These are phyloP conservation scores for Amanita polypyramis DNA, from an alignment of 768 basidiomycete species.

Conservation along the genomic window DNA sequence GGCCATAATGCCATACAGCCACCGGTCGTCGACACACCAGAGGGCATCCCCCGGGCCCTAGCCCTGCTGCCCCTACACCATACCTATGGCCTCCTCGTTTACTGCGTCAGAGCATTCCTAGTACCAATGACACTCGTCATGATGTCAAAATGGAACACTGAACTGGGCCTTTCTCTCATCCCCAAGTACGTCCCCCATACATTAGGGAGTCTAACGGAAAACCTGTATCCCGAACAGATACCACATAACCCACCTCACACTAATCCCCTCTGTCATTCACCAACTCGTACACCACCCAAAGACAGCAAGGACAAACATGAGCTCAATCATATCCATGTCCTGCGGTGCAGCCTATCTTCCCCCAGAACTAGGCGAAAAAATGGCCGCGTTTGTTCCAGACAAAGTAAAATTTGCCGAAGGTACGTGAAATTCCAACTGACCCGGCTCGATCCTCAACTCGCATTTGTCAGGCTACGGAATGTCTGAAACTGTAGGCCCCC, in stretches of 20 bases:
- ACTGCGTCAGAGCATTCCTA: constrained; percentile 38
- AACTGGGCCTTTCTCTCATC: neutral
- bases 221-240: constrained; percentile 29
- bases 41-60: constrained; percentile 36
- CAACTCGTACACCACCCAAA: constrained; percentile 52
- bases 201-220: neutral
- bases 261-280: constrained; percentile 57
- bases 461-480: constrained; percentile 50
- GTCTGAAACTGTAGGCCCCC: constrained; percentile 47
- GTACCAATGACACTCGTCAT: constrained; percentile 38
- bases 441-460: neutral
- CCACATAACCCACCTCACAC: constrained; percentile 33
- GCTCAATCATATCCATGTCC: constrained; percentile 30
- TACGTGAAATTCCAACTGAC: constrained; percentile 14
- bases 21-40: constrained; percentile 27
- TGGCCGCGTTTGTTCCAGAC: constrained; percentile 25
- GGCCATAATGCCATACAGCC: constrained; percentile 18
- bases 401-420: constrained; percentile 34
- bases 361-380: constrained; percentile 35
- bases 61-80: constrained; percentile 64
- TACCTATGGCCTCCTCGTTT: constrained; percentile 47
- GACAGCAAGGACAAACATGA: constrained; percentile 39
- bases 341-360: constrained; percentile 66
- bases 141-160: constrained; percentile 49
- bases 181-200: neutral